Base-by-base conservation (phyloP, 257 asterid genomes). In the Anisodus tanguticus region DNA sequence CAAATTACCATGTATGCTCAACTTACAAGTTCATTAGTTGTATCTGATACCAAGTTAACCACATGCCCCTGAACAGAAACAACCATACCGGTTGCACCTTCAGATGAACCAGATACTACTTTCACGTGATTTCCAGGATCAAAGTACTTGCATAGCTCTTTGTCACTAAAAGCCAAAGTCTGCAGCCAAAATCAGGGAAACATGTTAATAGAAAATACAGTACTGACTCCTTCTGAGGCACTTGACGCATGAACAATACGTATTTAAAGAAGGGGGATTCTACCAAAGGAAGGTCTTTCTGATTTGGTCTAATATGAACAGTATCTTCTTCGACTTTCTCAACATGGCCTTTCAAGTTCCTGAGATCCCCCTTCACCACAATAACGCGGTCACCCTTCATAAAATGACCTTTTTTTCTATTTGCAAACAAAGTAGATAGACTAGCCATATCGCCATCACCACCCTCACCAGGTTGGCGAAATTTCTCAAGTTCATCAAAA, bases 51-150 rank as follows among this genome's bases (percentile, higher is more conserved):
- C 84, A 95, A 83, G 89, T 95, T 93, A 80, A 97, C 99, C 85
- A 97, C 95, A 87, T 97, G 99, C 39, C 98, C 97, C 91, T 97
- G 93, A 83, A 95, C 97, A 15, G 98, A 93, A 84, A 93, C 98
- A 68, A 95, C 99, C 99, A 97, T 93, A 54, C 99, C 98, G 55
- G 98, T 97, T 22, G 98, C 98, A 86, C 99, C 99, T 89, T 95
- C 98, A 4, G 93, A 86, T 72, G 97, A 93, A 83, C 99, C 99
- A 83, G 98, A 85, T 63, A 91, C 96, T 86, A 97, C 96, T 88
- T 97, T 97, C 15, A 97, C 98, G 83, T 95, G 98, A 87, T 95
- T 93, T 88, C 98, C 99, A 79, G 93, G 95, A 78, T 97, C 97
- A 84, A 97, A 97, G 88, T 95, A 97, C 88, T 97, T 97, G 92